Evolutionary conservation across 441 rosid genomes (phyloP).

Genomic region (Erodium texanum): DNA sequence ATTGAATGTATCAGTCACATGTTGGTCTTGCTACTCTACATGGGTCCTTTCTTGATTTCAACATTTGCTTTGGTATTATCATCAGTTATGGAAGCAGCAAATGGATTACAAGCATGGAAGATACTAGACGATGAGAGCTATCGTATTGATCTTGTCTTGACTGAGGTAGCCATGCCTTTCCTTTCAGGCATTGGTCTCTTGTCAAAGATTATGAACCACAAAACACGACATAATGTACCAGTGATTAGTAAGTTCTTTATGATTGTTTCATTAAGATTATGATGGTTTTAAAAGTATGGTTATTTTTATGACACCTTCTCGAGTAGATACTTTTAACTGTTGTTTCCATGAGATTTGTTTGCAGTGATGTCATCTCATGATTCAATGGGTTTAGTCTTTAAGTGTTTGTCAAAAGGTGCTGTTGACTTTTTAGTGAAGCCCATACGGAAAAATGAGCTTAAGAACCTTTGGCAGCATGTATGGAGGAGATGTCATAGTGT

Average conservation of each 20-base stretch:
- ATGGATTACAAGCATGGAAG: slow-evolving; percentile 33
- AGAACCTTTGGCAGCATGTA: slow-evolving; percentile 89
- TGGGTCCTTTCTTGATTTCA: background rate
- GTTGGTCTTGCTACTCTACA: background rate
- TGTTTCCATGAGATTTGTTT: slow-evolving; percentile 26
- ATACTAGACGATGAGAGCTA: slow-evolving; percentile 19
- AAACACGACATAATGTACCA: slow-evolving; percentile 26
- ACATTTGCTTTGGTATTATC: slow-evolving; percentile 5
- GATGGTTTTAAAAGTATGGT: slow-evolving; percentile 13
- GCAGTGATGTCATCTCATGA: slow-evolving; percentile 97
- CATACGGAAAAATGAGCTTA: slow-evolving; percentile 78
- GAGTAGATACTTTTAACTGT: slow-evolving; percentile 25
- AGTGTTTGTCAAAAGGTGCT: slow-evolving; percentile 85
- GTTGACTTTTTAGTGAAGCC: slow-evolving; percentile 88
- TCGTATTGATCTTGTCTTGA: slow-evolving; percentile 26
- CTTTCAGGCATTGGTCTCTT: slow-evolving; percentile 28
- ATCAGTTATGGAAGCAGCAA: slow-evolving; percentile 23
- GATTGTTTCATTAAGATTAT: background rate
- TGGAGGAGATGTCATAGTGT: slow-evolving; percentile 87
- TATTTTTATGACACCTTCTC: slow-evolving; percentile 11
- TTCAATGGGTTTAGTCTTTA: slow-evolving; percentile 73
- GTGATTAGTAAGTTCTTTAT: slow-evolving; percentile 22
- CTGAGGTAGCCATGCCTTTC: slow-evolving; percentile 27
- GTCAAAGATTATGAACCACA: slow-evolving; percentile 24
- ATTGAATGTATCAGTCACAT: background rate